These are phyloP conservation scores for Apocynum venetum DNA, from an alignment of 257 asterid genomes.

Conservation along the genomic window DNA sequence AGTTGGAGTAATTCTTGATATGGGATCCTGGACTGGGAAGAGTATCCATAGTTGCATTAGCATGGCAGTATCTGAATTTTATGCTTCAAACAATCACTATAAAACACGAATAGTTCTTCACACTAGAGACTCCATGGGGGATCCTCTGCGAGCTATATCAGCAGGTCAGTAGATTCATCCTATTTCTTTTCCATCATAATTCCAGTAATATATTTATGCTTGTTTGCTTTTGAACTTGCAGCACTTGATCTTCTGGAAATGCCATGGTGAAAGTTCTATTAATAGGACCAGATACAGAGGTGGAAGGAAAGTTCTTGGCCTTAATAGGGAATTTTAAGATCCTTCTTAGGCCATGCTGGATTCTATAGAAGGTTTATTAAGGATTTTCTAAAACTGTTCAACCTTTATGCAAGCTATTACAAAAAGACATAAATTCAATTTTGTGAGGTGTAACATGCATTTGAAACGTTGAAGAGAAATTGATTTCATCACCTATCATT, in stretches of 20 bases:
- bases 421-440: no score
- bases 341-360: no score
- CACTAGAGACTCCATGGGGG: slow-evolving; percentile 14
- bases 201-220: slow-evolving; percentile 11
- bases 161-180: slow-evolving; percentile 13
- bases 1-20: slow-evolving; percentile 8
- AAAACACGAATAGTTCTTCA: slow-evolving; percentile 13
- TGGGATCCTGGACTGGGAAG: slow-evolving; percentile 11
- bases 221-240: no score
- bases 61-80: slow-evolving; percentile 15
- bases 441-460: no score
- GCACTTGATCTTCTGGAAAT: slow-evolving; percentile 8
- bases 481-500: no score
- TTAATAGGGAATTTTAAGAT: slow-evolving; percentile 30
- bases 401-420: no score
- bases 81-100: not conserved
- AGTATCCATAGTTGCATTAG: slow-evolving; percentile 12
- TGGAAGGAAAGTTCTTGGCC: no score
- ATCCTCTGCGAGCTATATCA: slow-evolving; percentile 1
- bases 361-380: no score
- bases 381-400: no score
- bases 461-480: no score
- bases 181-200: not conserved
- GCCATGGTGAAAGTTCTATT: no score
- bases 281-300: no score